A percentile compares a stretch with the other conserved stretches of the same genome.
phyloP scores from a whole-genome alignment of 495 filamentous ascomycete species.

The Penicillium coffeae region DNA sequence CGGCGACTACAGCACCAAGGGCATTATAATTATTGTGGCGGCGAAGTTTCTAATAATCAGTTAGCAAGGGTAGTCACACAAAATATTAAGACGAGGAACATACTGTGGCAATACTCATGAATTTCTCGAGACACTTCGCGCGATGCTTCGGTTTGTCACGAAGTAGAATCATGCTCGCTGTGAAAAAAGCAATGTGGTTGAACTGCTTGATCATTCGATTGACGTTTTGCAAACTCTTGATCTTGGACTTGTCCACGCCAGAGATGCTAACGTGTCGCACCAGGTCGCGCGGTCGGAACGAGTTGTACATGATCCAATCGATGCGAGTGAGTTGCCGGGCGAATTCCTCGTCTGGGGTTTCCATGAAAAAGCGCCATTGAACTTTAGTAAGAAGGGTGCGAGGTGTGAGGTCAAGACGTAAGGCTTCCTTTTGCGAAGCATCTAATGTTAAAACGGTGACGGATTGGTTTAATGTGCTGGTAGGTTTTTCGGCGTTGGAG shows the following conservation, averaged over 20 bases:
- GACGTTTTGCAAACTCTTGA: constrained; percentile 76
- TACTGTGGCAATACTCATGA: constrained; percentile 75
- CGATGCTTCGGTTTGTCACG: constrained; percentile 96
- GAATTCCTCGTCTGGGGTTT: constrained; percentile 71
- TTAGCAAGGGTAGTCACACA: not conserved
- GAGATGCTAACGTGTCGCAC: constrained; percentile 83
- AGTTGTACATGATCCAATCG: constrained; percentile 95
- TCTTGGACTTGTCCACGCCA: constrained; percentile 65
- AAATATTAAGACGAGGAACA: constrained; percentile 10
- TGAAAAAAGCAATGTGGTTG: constrained; percentile 90
- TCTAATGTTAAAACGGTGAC: constrained; percentile 56
- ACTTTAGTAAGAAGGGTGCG: constrained; percentile 65
- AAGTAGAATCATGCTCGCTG: constrained; percentile 85
- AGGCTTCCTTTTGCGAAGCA: constrained; percentile 69
- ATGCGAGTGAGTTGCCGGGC: constrained; percentile 90
- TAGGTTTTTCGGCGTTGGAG: constrained; percentile 37
- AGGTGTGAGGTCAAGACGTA: constrained; percentile 57
- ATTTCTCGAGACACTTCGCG: constrained; percentile 84
- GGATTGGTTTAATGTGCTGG: constrained; percentile 39
- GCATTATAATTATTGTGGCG: constrained; percentile 96
- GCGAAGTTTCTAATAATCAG: constrained; percentile 60
- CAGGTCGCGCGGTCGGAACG: constrained; percentile 91
- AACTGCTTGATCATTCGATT: constrained; percentile 94
- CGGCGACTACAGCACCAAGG: constrained; percentile 86
- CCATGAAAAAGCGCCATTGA: constrained; percentile 82